These are phyloP conservation scores for Geranium brycei DNA, from an alignment of 345 rosid genomes.

Conservation along the genomic window DNA sequence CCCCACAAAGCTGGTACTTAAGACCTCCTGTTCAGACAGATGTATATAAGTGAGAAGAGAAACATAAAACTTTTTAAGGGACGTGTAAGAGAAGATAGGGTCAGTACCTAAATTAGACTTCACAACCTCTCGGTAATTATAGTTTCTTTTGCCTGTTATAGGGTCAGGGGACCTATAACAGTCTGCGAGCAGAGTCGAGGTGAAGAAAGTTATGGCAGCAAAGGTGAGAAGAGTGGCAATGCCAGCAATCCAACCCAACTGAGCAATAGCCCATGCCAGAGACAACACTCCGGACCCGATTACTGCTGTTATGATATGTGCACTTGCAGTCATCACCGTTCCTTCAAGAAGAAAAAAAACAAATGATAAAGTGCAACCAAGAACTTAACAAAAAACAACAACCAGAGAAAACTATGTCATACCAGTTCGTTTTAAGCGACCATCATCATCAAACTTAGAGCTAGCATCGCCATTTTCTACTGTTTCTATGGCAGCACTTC, in stretches of 20 bases:
- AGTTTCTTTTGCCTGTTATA: conserved; percentile 28
- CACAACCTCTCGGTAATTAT: conserved; percentile 31
- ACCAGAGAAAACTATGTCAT: background rate
- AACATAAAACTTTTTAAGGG: background rate
- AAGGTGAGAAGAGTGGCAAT: conserved; percentile 6
- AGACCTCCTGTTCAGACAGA: conserved; percentile 6
- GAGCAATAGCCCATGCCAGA: conserved; percentile 7
- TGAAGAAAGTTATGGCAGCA: conserved; percentile 11
- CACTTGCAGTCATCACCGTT: conserved; percentile 2
- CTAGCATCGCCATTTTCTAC: background rate
- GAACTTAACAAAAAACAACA: too few relatives aligned
- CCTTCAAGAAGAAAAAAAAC: background rate
- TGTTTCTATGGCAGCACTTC: background rate
- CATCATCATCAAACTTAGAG: background rate
- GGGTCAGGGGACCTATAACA: conserved; percentile 36
- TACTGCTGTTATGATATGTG: conserved; percentile 5
- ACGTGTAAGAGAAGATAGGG: background rate
- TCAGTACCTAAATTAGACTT: conserved; percentile 26
- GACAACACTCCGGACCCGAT: conserved; percentile 7
- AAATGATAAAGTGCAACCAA: background rate
- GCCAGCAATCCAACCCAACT: conserved; percentile 6
- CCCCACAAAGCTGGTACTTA: conserved; percentile 1
- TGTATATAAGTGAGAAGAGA: background rate
- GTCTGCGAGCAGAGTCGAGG: conserved; percentile 18
- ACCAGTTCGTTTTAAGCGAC: background rate